A percentile compares a stretch with the other conserved stretches of the same genome.
These are phyloP conservation scores for Ceratobasidium sp. DNA, from an alignment of 1,284 basidiomycete genomes.

Conservation along the genomic window DNA sequence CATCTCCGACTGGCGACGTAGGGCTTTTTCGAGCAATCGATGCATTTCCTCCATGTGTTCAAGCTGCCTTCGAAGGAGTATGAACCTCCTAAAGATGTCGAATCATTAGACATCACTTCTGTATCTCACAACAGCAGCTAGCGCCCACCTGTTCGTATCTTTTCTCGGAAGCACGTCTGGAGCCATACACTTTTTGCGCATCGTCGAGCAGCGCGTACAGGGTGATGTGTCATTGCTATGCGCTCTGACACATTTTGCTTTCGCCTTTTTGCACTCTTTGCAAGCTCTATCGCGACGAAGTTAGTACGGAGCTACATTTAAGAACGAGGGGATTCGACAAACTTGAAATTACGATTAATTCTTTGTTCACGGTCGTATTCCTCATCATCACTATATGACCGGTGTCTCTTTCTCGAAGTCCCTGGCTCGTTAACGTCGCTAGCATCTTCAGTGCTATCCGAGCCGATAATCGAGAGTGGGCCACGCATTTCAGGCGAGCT, in stretches of 20 bases:
- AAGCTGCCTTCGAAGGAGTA: constrained; percentile 7
- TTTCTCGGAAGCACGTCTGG: neutral
- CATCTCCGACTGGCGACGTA: neutral
- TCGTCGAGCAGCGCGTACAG: constrained; percentile 2
- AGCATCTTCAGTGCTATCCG: neutral
- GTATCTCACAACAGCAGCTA: neutral
- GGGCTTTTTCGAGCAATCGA: neutral
- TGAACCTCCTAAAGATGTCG: neutral
- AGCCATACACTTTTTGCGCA: neutral
- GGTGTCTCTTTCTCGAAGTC: neutral
- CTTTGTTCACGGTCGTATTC: constrained; percentile 1
- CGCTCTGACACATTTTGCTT: constrained; percentile 8
- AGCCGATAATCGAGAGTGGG: neutral
- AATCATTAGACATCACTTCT: neutral
- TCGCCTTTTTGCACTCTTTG: neutral
- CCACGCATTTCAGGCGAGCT: neutral
- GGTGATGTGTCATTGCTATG: neutral
- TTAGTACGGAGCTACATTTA: neutral
- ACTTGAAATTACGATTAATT: neutral
- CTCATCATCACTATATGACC: neutral
- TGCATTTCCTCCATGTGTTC: constrained; percentile 20
- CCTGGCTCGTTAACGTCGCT: neutral
- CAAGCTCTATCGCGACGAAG: neutral
- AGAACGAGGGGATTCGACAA: neutral
- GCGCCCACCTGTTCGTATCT: neutral